Evolutionary conservation across 2,329 filamentous ascomycete species (phyloP), one percentile per base, ranked within the genome.

Genomic region (Verticillium isaacii): DNA sequence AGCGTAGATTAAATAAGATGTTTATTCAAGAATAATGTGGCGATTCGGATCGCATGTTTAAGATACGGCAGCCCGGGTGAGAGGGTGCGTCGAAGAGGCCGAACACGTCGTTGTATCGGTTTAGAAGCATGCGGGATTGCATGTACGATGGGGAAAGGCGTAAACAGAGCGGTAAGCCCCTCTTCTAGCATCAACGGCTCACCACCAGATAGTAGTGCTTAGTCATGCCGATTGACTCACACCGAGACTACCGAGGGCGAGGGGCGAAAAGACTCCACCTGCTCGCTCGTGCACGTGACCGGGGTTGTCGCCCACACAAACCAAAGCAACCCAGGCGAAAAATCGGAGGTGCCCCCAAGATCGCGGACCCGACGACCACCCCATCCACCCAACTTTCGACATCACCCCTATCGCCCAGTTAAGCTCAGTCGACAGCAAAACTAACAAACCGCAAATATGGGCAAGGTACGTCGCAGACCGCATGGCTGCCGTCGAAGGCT

Each of bases 191-290:
- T 50, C 45, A 11, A 50, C 45, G n/a, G 45, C 6, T 50, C 45
- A 50, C 23, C 8, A 50, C 8, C n/a, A 6, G 12, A 9, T 14
- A n/a, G 45, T 7, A 2, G 1, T 50, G 45, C 8, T 50, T 50
- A 50, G 45, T 50, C 45, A 50, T 50, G 9, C 45, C 3, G 7
- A 3, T n/a, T 50, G 45, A 50, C n/a, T 50, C 45, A 50, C 45
- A 23, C 45, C 19, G 45, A 50, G n/a, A 23, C 41, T n/a, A 23
- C n/a, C 41, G 41, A 50, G 11, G 17, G 17, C 41, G 64, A 81
- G 82, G 68, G 69, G 75, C 29, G 76, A 79, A 19, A 34, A 32
- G 54, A 34, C 32, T 14, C 54, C 25, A 34, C 54, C 14, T 29
- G 29, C 29, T 29, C 52, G 29, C 8, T 32, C 14, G 6, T 9